Evolutionary conservation across 148 eudicot genomes (phyloP), one percentile per base, ranked within the genome.

Genomic region (Diospyros kaki): DNA sequence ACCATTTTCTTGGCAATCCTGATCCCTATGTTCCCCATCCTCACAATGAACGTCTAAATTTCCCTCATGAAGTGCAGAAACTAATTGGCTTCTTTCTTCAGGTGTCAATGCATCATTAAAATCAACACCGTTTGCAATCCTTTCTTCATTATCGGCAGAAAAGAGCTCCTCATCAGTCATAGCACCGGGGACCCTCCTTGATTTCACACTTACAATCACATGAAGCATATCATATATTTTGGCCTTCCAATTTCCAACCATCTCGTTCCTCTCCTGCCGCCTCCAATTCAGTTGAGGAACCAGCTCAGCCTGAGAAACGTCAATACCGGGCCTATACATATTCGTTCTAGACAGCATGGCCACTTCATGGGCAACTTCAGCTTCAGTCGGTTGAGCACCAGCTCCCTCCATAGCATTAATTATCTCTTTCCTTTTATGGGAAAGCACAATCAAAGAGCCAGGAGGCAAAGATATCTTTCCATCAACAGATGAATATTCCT

Each of bases 251-350:
- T 86, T 75, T 2, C 98, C 98, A 75, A 94, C 90, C 87, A 85
- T 82, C 77, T 94, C 98, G 0, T 89, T 89, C 82, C 89, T 87
- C 81, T 94, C 97, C 56, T 94, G 98, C 55, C 98, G 82, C 76
- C 98, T 88, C 98, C 98, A 94, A 67, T 92, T 94, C 78, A 86
- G 70, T 61, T 90, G 91, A 39, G 91, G 86, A 76, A 90, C 85
- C 66, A 94, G 95, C 87, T 94, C 93, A 50, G 98, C 98, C 79
- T 94, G 94, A 40, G 97, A 91, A 56, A 94, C 97, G 73, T 94
- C 97, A 66, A 94, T 91, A 58, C 98, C 98, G 9, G 98, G 98
- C 88, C 97, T 89, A 75, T 94, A 94, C 86, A 90, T 90, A 79
- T 91, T 94, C 48, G 98, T 94, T 73, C 90, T 93, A 53, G 97